Evolutionary conservation across 148 eudicot species (phyloP).

Genomic region (Mesembryanthemum crystallinum): DNA sequence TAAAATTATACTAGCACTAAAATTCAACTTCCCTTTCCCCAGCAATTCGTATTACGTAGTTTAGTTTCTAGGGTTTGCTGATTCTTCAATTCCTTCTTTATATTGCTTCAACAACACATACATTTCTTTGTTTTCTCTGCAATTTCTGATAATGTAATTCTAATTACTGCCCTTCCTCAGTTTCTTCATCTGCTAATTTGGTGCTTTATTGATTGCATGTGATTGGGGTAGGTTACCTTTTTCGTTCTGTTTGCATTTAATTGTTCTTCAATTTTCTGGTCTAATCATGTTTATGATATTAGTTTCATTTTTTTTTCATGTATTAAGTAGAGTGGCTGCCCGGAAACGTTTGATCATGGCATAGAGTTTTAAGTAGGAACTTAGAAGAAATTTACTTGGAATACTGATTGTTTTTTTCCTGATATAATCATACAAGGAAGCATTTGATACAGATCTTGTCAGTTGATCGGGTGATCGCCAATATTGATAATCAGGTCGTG

Average conservation of each 20-base stretch:
- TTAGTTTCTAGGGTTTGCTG: background rate
- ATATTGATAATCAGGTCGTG: too few relatives aligned
- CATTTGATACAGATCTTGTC: background rate
- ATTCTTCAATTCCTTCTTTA: background rate
- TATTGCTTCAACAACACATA: background rate
- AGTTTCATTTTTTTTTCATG: background rate
- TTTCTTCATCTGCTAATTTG: too few relatives aligned
- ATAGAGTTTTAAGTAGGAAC: background rate
- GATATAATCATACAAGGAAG: background rate
- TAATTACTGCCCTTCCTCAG: background rate
- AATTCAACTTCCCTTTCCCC: background rate
- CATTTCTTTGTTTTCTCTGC: background rate
- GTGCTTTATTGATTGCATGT: too few relatives aligned
- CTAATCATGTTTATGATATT: background rate
- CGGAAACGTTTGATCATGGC: background rate
- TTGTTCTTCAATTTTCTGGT: background rate
- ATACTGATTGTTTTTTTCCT: background rate
- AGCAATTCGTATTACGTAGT: background rate
- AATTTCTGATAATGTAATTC: background rate
- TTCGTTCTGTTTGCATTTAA: background rate
- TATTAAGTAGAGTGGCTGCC: background rate
- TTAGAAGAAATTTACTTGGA: background rate
- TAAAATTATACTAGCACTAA: conserved; percentile 14
- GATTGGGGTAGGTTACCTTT: background rate
- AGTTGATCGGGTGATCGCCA: too few relatives aligned